phyloP scores from a whole-genome alignment of 257 asterid genomes.

The Gardenia jasminoides region DNA sequence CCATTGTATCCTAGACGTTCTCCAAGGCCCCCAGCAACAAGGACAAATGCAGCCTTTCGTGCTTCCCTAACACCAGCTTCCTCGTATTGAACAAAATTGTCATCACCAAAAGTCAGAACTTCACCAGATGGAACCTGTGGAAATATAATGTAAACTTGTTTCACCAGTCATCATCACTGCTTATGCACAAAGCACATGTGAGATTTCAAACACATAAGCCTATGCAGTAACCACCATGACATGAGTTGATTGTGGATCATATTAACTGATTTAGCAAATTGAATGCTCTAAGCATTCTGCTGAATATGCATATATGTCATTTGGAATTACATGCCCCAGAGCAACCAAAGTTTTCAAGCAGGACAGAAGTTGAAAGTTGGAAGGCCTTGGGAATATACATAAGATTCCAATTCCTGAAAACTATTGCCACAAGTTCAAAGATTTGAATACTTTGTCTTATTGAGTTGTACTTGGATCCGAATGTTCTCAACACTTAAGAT shows the following conservation, averaged over 20 bases:
- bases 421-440: too few species aligned
- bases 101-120: conserved; percentile 68
- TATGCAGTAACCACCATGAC: conserved; percentile 8
- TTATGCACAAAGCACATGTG: conserved; percentile 2
- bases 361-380: too few species aligned
- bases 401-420: too few species aligned
- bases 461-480: too few species aligned
- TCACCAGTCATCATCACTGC: conserved; percentile 12
- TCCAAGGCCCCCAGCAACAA: conserved; percentile 99
- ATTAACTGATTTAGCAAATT: not conserved
- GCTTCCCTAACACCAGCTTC: conserved; percentile 84
- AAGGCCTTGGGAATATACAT: too few species aligned
- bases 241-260: conserved; percentile 1
- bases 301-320: not conserved
- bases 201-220: not conserved
- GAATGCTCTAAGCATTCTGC: not conserved
- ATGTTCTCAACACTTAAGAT: too few species aligned
- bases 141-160: conserved; percentile 18
- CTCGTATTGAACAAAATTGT: conserved; percentile 61
- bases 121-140: conserved; percentile 95
- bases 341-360: not conserved
- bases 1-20: conserved; percentile 99
- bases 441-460: too few species aligned
- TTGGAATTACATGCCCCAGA: not conserved
- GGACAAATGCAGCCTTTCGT: conserved; percentile 89